A percentile compares a stretch with the other conserved stretches of the same genome.
Conservation (phyloP, 805 yeast genomes). For the Isabelozyma rhagii region DNA sequence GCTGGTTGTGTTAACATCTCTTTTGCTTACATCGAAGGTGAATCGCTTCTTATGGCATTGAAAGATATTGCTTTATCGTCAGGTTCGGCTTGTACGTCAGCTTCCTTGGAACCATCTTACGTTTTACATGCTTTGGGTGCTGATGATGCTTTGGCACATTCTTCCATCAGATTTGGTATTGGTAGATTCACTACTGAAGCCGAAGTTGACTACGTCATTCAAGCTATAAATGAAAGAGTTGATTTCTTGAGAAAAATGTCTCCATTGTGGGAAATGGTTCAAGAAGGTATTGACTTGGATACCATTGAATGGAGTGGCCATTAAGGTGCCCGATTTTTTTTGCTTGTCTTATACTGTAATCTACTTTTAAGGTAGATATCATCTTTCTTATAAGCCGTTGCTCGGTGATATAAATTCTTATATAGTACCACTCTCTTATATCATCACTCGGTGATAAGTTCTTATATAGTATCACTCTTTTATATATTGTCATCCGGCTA, state of each 20-base stretch:
- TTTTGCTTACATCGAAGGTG: constrained; percentile 97
- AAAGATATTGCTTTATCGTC: constrained; percentile 95
- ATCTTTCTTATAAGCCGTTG: too few species aligned
- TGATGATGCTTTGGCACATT: constrained; percentile 96
- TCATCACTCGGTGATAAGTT: too few species aligned
- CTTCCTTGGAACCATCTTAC: constrained; percentile 95
- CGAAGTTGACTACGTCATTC: constrained; percentile 89
- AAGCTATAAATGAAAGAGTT: constrained; percentile 86
- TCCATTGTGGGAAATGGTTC: constrained; percentile 99
- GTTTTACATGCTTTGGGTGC: constrained; percentile 96
- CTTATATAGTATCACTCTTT: too few species aligned
- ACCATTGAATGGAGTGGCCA: constrained; percentile 98
- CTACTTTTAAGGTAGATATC: neutral
- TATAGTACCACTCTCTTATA: too few species aligned
- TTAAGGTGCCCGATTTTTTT: constrained; percentile 20
- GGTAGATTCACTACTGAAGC: constrained; percentile 97
- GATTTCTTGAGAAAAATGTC: constrained; percentile 86
- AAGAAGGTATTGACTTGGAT: constrained; percentile 93
- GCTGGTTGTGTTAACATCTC: constrained; percentile 96
- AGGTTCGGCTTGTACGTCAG: constrained; percentile 98
- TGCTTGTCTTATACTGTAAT: neutral
- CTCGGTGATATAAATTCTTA: too few species aligned
- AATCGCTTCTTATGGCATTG: constrained; percentile 93
- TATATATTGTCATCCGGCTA: neutral
- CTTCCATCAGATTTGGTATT: constrained; percentile 95